phyloP scores from a whole-genome alignment of 768 basidiomycete genomes.

The Hebeloma cylindrosporum region DNA sequence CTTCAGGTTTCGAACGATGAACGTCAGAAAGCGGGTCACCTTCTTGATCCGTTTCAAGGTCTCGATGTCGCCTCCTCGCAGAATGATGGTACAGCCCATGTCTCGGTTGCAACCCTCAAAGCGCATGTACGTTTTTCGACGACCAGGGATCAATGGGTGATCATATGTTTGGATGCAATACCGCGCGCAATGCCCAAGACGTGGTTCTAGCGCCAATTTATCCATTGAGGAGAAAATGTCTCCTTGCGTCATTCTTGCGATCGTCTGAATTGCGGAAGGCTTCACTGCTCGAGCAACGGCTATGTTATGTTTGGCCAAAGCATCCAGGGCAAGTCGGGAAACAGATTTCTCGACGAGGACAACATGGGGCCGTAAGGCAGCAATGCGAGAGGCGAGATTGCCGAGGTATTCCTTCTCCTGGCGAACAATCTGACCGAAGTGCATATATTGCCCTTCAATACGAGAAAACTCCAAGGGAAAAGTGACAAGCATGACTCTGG shows the following conservation, averaged over 20 bases:
- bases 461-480: slow-evolving; percentile 94
- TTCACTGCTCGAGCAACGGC: slow-evolving; percentile 91
- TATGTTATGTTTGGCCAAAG: slow-evolving; percentile 80
- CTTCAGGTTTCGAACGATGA: slow-evolving; percentile 91
- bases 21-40: slow-evolving; percentile 87
- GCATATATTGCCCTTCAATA: slow-evolving; percentile 89
- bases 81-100: slow-evolving; percentile 91
- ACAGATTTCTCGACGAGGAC: slow-evolving; percentile 92
- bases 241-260: slow-evolving; percentile 93
- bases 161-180: slow-evolving; percentile 94
- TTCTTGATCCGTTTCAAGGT: slow-evolving; percentile 85
- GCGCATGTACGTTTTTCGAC: slow-evolving; percentile 94
- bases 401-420: slow-evolving; percentile 93
- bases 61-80: slow-evolving; percentile 84
- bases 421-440: slow-evolving; percentile 85
- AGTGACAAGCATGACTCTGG: slow-evolving; percentile 94
- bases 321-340: slow-evolving; percentile 86
- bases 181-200: slow-evolving; percentile 81
- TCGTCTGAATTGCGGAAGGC: slow-evolving; percentile 78
- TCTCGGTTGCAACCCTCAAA: slow-evolving; percentile 95
- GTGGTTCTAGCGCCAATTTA: slow-evolving; percentile 85
- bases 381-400: slow-evolving; percentile 84
- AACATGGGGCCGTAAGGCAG: slow-evolving; percentile 88
- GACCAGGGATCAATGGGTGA: slow-evolving; percentile 90
- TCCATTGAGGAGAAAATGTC: slow-evolving; percentile 97